A percentile compares a stretch with the other conserved stretches of the same genome.
Conservation (phyloP, 2,329 filamentous ascomycete species). For the Aspergillus sp. region DNA sequence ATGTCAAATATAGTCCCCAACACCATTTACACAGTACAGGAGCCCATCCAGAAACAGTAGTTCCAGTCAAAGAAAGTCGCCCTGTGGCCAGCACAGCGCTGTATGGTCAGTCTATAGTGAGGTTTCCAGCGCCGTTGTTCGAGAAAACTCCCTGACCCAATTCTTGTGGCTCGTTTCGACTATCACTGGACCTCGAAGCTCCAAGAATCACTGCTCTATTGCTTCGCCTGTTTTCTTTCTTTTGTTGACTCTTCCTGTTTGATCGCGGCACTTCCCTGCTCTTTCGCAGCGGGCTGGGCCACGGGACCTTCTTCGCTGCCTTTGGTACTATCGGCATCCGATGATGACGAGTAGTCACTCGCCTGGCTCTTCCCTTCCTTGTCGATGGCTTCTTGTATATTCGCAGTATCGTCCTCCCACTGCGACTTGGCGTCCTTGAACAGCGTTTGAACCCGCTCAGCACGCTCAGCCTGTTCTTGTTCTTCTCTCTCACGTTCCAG, state of each 20-base stretch:
- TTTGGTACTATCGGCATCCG: constrained; percentile 18
- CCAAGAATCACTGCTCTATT: neutral
- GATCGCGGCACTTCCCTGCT: neutral
- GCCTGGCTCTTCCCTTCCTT: constrained; percentile 51
- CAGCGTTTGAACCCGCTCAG: constrained; percentile 76
- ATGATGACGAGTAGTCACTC: neutral
- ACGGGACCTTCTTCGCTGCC: constrained; percentile 26
- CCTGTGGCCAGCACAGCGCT: constrained; percentile 25
- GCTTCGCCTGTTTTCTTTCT: constrained; percentile 5
- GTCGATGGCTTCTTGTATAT: constrained; percentile 68
- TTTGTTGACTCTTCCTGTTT: neutral
- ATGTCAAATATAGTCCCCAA: neutral
- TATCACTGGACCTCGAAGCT: neutral
- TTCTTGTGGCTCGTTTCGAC: neutral
- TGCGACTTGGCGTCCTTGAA: constrained; percentile 76
- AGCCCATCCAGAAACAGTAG: constrained; percentile 4
- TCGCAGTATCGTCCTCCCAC: constrained; percentile 87
- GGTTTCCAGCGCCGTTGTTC: neutral
- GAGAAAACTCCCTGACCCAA: neutral
- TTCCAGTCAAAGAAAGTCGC: constrained; percentile 12
- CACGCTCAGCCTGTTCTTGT: constrained; percentile 68
- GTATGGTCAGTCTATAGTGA: neutral
- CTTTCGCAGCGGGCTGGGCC: constrained; percentile 21
- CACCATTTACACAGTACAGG: constrained; percentile 18
- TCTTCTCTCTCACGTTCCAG: constrained; percentile 79